Evolutionary conservation across 805 yeast genomes (phyloP), one percentile per base, ranked within the genome.

Genomic region (Candida suzukii): DNA sequence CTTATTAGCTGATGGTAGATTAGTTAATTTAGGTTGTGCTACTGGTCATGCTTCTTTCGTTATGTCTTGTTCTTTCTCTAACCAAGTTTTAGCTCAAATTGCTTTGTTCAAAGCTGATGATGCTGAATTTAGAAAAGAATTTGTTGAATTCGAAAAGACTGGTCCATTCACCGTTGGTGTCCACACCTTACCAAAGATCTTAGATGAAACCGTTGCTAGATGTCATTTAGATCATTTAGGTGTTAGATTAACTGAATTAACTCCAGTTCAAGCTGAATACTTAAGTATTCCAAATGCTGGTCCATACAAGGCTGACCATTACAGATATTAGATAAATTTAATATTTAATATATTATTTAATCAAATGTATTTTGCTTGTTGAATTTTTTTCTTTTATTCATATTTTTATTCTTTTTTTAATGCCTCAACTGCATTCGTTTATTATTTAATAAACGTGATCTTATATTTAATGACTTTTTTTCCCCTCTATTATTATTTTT

Each of bases 21-120:
- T 91, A 63, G 98, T 91, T 67, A 91, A 91, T 88, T 79, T 91
- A 67, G 99, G 99, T 61, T 93, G 98, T 77, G 99, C 98, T 67
- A 91, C 98, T 61, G 99, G 99, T 67, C 99, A 91, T 80, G 85
- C 98, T 40, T 88, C 97, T 33, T 91, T 91, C 66, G 99, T 91
- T 64, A 91, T 91, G 99, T 88, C 97, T 50, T 93, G 98, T 76
- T 93, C 98, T 42, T 91, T 91, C 95, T 87, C 97, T 60, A 91
- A 91, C 86, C 99, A 91, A 78, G 98, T 91, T 52, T 78, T 91
- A 66, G 99, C 99, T 58, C 99, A 91, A 77, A 91, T 90, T 63
- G 98, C 97, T 60, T 75, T 90, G 66, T 91, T 76, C 95, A 91
- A 88, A 71, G 80, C 95, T 60, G 62, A 82, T 50, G 88, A 91